Evolutionary conservation across 208 protist genomes (phyloP).

Genomic region (Leishmania gerbilli): DNA sequence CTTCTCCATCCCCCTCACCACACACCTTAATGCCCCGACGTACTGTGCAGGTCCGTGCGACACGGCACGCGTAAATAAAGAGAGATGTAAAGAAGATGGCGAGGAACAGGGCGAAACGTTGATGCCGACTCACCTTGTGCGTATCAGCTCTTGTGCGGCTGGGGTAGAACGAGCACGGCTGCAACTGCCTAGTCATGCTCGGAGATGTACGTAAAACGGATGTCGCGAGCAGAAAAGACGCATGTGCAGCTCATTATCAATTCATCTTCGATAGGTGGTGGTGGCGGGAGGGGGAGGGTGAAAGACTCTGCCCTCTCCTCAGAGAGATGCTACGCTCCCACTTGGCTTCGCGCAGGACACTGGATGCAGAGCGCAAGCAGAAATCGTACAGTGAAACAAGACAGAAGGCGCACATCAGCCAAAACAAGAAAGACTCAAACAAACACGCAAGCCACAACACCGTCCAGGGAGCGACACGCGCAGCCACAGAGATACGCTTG

Average conservation of each 20-base stretch:
- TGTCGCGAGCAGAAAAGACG: neutral
- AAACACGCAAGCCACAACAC: neutral
- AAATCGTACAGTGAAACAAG: neutral
- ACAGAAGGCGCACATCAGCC: too few species aligned
- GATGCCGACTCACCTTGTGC: neutral
- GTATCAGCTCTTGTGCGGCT: neutral
- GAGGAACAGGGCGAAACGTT: neutral
- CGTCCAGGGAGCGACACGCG: too few species aligned
- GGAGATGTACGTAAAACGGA: neutral
- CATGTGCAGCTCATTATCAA: neutral
- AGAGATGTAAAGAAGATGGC: neutral
- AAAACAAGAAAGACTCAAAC: neutral
- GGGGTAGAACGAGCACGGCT: neutral
- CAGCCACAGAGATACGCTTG: neutral
- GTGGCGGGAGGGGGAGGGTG: neutral
- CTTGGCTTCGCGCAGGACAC: neutral
- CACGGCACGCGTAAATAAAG: neutral
- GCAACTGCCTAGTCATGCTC: neutral
- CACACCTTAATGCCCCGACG: neutral
- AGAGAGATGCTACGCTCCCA: neutral
- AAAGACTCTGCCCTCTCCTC: neutral
- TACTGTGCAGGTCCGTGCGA: neutral
- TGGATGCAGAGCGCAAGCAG: neutral
- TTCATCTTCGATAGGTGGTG: neutral
- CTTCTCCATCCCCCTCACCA: neutral